Percentiles rank a stretch among this genome's conserved stretches.
phyloP scores from a whole-genome alignment of 2,329 filamentous ascomycete genomes.

The Colletotrichum acutatum region DNA sequence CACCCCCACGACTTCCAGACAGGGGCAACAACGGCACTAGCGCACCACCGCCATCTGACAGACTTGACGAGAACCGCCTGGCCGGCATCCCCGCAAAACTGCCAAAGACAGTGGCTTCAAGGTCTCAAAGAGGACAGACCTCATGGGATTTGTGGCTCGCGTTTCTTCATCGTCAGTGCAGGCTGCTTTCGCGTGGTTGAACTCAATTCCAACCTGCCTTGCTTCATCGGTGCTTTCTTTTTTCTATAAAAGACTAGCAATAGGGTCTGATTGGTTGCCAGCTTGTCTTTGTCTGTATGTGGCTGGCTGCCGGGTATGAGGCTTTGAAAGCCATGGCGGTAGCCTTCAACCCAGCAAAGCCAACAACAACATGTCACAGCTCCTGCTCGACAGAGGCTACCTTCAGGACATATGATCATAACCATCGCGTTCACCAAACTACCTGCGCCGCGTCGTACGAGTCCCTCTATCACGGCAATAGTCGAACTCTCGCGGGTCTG shows the following conservation, averaged over 20 bases:
- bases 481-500: neutral
- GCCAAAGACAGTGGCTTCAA: neutral
- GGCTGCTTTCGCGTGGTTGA: no score
- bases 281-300: neutral
- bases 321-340: neutral
- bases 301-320: neutral
- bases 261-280: neutral
- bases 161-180: neutral
- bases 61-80: neutral
- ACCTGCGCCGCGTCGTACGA: neutral
- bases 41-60: neutral
- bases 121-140: no score
- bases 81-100: neutral
- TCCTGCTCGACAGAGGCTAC: neutral
- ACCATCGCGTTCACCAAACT: neutral
- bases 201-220: no score
- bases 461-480: neutral
- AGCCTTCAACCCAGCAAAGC: neutral
- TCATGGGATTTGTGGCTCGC: neutral
- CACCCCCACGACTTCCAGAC: neutral
- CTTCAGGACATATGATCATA: neutral
- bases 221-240: no score
- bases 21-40: neutral
- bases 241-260: neutral
- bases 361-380: neutral